A percentile compares a stretch with the other conserved stretches of the same genome.
These are phyloP conservation scores for Suillus placidus DNA, from an alignment of 768 basidiomycete species.

Conservation along the genomic window DNA sequence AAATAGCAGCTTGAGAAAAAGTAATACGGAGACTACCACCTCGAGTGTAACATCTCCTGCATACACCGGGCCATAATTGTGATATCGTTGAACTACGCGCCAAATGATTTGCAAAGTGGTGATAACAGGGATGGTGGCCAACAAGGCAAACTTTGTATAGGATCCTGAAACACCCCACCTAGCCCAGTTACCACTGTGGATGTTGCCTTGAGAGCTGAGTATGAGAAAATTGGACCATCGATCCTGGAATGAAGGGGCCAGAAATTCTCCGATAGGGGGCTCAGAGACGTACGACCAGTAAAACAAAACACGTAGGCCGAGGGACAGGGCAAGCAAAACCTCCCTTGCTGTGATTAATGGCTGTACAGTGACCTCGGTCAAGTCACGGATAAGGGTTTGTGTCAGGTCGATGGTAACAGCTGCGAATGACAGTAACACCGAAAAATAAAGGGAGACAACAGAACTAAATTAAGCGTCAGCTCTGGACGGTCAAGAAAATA, in stretches of 20 bases:
- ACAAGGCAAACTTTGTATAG: constrained; percentile 52
- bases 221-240: constrained; percentile 18
- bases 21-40: constrained; percentile 57
- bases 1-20: constrained; percentile 63
- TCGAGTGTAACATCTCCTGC: constrained; percentile 59
- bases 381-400: constrained; percentile 49
- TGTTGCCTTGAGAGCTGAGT: constrained; percentile 20
- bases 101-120: constrained; percentile 65
- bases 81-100: constrained; percentile 48
- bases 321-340: constrained; percentile 55
- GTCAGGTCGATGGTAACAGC: constrained; percentile 66
- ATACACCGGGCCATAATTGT: constrained; percentile 51
- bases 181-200: constrained; percentile 65
- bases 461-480: constrained; percentile 36
- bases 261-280: constrained; percentile 48
- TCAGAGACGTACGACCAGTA: constrained; percentile 68
- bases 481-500: constrained; percentile 1
- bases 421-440: constrained; percentile 61
- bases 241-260: constrained; percentile 15
- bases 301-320: constrained; percentile 63
- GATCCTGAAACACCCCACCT: constrained; percentile 63
- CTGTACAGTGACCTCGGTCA: constrained; percentile 29
- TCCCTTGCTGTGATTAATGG: constrained; percentile 56
- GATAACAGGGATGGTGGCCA: constrained; percentile 48
- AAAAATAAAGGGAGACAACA: constrained; percentile 54